Conservation (phyloP, 106 monocot species). For the Dendrobium huoshanense region DNA sequence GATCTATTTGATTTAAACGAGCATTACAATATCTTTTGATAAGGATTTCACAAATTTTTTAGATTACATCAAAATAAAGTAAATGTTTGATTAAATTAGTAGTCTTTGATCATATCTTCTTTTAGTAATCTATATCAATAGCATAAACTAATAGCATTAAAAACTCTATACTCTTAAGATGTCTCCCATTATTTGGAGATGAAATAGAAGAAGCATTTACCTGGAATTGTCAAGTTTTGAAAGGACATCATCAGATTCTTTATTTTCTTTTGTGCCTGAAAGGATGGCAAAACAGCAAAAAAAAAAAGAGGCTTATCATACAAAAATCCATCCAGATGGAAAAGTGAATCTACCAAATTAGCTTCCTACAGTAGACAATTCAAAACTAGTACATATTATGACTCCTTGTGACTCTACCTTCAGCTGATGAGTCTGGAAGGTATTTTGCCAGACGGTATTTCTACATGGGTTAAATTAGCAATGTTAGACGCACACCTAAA, state of each 20-base stretch:
- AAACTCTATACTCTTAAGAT: no score
- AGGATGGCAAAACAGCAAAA: neutral
- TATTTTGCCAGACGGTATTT: constrained; percentile 95
- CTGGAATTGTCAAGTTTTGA: neutral
- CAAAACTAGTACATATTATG: neutral
- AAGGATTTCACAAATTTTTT: no score
- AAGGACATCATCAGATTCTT: constrained; percentile 10
- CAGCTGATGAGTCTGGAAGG: constrained; percentile 80
- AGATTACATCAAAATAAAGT: no score
- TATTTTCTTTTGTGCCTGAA: constrained; percentile 8
- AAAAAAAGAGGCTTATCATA: neutral
- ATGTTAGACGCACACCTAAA: constrained; percentile 2
- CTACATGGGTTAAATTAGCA: constrained; percentile 28
- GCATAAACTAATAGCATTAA: no score
- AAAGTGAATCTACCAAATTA: neutral
- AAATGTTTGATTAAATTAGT: no score
- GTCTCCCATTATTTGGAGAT: no score
- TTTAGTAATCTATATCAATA: no score
- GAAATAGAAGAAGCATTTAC: neutral
- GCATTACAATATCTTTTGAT: no score
- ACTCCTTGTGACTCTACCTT: constrained; percentile 31
- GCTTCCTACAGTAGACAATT: neutral
- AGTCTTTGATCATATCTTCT: no score
- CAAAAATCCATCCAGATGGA: neutral
- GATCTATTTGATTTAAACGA: no score